These are phyloP conservation scores for Nannizziopsis barbatae DNA, from an alignment of 2,329 filamentous ascomycete species.

Conservation along the genomic window DNA sequence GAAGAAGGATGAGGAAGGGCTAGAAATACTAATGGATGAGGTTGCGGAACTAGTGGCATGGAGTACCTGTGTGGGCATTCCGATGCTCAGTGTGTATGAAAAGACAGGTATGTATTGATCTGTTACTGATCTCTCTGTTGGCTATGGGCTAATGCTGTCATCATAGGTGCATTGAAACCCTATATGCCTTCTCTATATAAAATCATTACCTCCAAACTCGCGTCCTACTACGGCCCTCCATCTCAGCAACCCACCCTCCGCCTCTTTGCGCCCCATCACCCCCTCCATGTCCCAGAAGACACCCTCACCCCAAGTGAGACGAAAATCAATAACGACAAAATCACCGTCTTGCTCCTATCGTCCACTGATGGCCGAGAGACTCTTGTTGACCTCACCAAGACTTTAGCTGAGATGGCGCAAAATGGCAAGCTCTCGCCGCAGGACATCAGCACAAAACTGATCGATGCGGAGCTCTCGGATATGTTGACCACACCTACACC, in stretches of 20 bases:
- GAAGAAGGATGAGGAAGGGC: constrained; percentile 57
- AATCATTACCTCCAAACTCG: constrained; percentile 65
- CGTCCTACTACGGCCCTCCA: constrained; percentile 70
- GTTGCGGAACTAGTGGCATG: constrained; percentile 85
- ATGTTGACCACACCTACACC: constrained; percentile 27
- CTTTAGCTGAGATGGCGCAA: constrained; percentile 89
- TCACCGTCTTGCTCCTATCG: constrained; percentile 68
- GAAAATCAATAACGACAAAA: constrained; percentile 22
- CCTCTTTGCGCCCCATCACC: constrained; percentile 59
- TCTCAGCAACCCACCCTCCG: constrained; percentile 57
- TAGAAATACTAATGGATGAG: constrained; percentile 80
- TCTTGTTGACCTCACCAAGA: constrained; percentile 88
- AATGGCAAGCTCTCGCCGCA: constrained; percentile 66
- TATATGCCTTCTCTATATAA: constrained; percentile 78
- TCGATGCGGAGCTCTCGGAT: constrained; percentile 74
- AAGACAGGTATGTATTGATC: constrained; percentile 55
- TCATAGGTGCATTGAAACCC: constrained; percentile 69
- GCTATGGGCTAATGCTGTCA: not conserved
- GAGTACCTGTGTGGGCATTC: constrained; percentile 82
- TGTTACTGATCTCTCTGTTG: not conserved
- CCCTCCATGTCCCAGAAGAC: constrained; percentile 29
- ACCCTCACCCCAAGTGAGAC: constrained; percentile 15
- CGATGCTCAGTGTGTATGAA: constrained; percentile 82
- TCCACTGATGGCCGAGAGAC: constrained; percentile 84
- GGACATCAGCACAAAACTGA: constrained; percentile 74